Evolutionary conservation across 2,329 filamentous ascomycete genomes (phyloP).

Genomic region (Blastomyces parvus): DNA sequence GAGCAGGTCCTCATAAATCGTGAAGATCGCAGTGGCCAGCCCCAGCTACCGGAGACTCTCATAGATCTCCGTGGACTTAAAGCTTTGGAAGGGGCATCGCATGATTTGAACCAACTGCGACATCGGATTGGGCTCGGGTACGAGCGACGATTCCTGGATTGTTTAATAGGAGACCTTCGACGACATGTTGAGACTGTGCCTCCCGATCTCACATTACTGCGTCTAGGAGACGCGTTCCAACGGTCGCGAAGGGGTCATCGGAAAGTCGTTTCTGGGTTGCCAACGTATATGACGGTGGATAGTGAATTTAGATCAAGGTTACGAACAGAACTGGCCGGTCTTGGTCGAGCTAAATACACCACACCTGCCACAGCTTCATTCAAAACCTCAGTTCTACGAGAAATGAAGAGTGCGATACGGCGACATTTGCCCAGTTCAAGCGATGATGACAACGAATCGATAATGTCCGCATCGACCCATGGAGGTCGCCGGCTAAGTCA

Average conservation of each 20-base stretch:
- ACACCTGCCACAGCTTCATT: constrained; percentile 74
- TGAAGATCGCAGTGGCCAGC: constrained; percentile 20
- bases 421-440: constrained; percentile 81
- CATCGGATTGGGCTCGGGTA: constrained; percentile 79
- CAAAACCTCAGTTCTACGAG: constrained; percentile 70
- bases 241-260: constrained; percentile 59
- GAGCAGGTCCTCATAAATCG: constrained; percentile 40
- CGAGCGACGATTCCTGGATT: constrained; percentile 67
- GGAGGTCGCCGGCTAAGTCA: constrained; percentile 60
- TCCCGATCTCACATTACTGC: constrained; percentile 61
- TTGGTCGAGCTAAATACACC: constrained; percentile 74
- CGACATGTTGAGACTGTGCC: constrained; percentile 69
- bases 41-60: constrained; percentile 33
- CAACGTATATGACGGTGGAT: constrained; percentile 67
- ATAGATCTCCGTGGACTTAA: constrained; percentile 67
- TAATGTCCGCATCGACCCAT: constrained; percentile 73
- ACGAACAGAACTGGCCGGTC: constrained; percentile 60
- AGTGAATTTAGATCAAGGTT: constrained; percentile 62
- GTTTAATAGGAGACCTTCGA: constrained; percentile 69
- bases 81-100: constrained; percentile 68
- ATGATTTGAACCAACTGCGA: constrained; percentile 66
- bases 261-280: constrained; percentile 59
- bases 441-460: constrained; percentile 86
- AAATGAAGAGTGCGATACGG: constrained; percentile 77
- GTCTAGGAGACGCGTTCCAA: constrained; percentile 72